Evolutionary conservation across 306 rosid species (phyloP).

Genomic region (Trifolium subterraneum): DNA sequence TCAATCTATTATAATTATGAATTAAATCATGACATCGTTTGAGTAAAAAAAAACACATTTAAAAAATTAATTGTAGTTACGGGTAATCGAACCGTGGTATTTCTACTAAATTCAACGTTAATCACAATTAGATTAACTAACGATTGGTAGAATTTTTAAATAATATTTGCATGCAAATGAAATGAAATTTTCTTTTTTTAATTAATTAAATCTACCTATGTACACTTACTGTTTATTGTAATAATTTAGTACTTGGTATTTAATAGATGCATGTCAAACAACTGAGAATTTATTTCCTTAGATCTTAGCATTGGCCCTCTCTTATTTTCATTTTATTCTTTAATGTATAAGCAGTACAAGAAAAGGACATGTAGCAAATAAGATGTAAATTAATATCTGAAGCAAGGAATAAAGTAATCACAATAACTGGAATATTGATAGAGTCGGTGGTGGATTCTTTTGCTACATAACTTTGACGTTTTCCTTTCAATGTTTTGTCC

Average conservation of each 20-base stretch:
- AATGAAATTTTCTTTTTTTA: background rate
- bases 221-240: background rate
- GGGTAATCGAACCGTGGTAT: no score
- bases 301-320: slow-evolving; percentile 13
- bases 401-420: slow-evolving; percentile 49
- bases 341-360: background rate
- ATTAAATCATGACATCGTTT: no score
- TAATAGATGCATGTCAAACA: background rate
- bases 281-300: background rate
- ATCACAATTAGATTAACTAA: no score
- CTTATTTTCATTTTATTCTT: slow-evolving; percentile 23
- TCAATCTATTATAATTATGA: no score
- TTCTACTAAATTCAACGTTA: no score
- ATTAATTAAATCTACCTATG: background rate
- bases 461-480: slow-evolving; percentile 8
- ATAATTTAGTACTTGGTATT: background rate
- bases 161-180: no score
- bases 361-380: slow-evolving; percentile 37
- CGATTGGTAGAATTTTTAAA: no score
- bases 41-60: no score
- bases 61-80: no score
- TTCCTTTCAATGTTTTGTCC: slow-evolving; percentile 7
- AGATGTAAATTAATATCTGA: slow-evolving; percentile 7
- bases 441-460: slow-evolving; percentile 49
- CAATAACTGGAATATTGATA: background rate